Percentiles rank a stretch among this genome's conserved stretches.
Conservation (phyloP, 805 yeast species). For the Zygotorulaspora chibaensis region DNA sequence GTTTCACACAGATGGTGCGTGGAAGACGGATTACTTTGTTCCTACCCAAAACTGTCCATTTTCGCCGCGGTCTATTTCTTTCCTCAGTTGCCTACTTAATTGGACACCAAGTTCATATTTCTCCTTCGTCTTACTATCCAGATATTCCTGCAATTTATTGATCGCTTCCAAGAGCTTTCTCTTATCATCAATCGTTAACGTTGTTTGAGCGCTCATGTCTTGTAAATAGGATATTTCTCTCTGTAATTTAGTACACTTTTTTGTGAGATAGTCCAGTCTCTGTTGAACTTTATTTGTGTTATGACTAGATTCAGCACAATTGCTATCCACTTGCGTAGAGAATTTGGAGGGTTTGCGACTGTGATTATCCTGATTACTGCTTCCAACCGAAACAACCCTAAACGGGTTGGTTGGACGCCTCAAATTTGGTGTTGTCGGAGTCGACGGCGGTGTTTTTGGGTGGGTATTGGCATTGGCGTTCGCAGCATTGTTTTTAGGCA, state of each 20-base stretch:
- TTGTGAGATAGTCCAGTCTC: slow-evolving; percentile 32
- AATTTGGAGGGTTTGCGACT: slow-evolving; percentile 17
- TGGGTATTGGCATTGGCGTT: neutral
- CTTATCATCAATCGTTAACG: slow-evolving; percentile 39
- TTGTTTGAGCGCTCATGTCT: slow-evolving; percentile 35
- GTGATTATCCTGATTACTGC: slow-evolving; percentile 8
- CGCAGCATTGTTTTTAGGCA: slow-evolving; percentile 9
- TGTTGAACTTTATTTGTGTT: slow-evolving; percentile 28
- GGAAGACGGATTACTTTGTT: slow-evolving; percentile 15
- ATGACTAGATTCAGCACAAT: slow-evolving; percentile 4
- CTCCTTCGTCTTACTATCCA: slow-evolving; percentile 41
- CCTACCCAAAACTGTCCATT: slow-evolving; percentile 38
- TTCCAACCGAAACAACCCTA: slow-evolving; percentile 34
- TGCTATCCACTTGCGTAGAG: slow-evolving; percentile 4
- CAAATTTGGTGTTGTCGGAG: slow-evolving; percentile 4
- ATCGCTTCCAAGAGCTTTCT: slow-evolving; percentile 38
- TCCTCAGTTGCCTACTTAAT: slow-evolving; percentile 39
- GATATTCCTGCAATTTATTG: slow-evolving; percentile 36
- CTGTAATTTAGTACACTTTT: slow-evolving; percentile 36
- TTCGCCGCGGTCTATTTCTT: slow-evolving; percentile 40
- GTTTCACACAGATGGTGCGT: neutral
- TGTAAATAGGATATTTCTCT: slow-evolving; percentile 39
- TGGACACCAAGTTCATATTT: slow-evolving; percentile 41
- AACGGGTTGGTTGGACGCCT: slow-evolving; percentile 30
- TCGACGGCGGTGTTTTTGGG: slow-evolving; percentile 4